Evolutionary conservation across 2,329 filamentous ascomycete genomes (phyloP).

Genomic region (Paraphoma chrysanthemicola): DNA sequence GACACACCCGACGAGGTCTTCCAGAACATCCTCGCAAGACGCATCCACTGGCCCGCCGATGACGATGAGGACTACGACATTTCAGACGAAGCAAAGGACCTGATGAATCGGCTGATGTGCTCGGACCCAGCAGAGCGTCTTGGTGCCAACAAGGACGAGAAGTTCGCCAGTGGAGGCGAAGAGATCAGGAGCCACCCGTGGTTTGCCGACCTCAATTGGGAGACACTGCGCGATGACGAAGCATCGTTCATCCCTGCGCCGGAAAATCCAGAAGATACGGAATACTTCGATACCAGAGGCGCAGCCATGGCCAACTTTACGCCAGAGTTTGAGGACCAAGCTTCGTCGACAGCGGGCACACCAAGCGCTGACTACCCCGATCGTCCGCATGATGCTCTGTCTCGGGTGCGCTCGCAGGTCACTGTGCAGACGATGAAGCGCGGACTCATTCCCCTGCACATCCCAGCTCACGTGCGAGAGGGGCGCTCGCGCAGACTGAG

Average conservation of each 20-base stretch:
- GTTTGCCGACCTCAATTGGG: constrained; percentile 90
- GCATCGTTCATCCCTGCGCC: constrained; percentile 93
- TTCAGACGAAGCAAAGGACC: constrained; percentile 87
- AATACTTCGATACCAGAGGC: constrained; percentile 93
- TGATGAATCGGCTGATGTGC: constrained; percentile 92
- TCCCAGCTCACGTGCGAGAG: constrained; percentile 94
- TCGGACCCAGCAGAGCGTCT: constrained; percentile 81
- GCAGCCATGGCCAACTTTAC: constrained; percentile 91
- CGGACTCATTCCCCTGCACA: constrained; percentile 92
- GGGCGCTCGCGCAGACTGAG: constrained; percentile 85
- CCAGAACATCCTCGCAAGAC: constrained; percentile 89
- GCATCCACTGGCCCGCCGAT: constrained; percentile 91
- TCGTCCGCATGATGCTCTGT: constrained; percentile 91
- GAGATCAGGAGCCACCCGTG: constrained; percentile 90
- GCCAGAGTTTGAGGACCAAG: constrained; percentile 91
- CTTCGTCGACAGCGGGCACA: constrained; percentile 72
- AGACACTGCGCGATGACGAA: constrained; percentile 89
- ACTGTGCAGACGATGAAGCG: constrained; percentile 83
- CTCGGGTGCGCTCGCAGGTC: constrained; percentile 84
- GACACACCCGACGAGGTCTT: constrained; percentile 91
- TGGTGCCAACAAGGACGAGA: constrained; percentile 85
- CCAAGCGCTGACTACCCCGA: constrained; percentile 82
- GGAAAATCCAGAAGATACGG: constrained; percentile 95
- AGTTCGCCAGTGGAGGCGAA: constrained; percentile 81
- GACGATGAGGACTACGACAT: constrained; percentile 75